Conservation (phyloP, 768 basidiomycete genomes). For the Tephrocybe sp. region DNA sequence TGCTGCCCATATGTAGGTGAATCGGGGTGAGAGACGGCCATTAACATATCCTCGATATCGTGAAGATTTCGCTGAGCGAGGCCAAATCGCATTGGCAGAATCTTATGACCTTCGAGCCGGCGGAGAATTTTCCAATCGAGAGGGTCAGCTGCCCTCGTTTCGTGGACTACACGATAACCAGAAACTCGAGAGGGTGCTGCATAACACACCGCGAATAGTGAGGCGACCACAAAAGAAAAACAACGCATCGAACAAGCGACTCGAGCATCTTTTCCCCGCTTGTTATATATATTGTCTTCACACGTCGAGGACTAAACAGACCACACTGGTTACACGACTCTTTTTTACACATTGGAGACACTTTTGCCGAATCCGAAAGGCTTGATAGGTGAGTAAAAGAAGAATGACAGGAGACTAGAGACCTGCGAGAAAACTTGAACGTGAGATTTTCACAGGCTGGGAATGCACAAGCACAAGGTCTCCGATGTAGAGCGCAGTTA, state of each 20-base stretch:
- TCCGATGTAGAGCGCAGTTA: too few relatives aligned
- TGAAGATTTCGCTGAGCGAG: slow-evolving; percentile 47
- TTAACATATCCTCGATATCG: slow-evolving; percentile 43
- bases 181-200: slow-evolving; percentile 20
- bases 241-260: slow-evolving; percentile 9
- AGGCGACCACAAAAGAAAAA: neutral
- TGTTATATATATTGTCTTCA: too few relatives aligned
- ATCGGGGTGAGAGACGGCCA: slow-evolving; percentile 50
- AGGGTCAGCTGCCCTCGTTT: slow-evolving; percentile 26
- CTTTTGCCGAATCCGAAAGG: too few relatives aligned
- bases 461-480: too few relatives aligned
- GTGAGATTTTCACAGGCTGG: too few relatives aligned
- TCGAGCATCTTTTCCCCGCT: neutral
- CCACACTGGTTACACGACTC: too few relatives aligned
- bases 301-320: too few relatives aligned
- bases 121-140: slow-evolving; percentile 23
- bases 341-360: too few relatives aligned
- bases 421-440: too few relatives aligned
- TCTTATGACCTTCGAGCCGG: slow-evolving; percentile 20
- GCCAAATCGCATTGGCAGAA: slow-evolving; percentile 50
- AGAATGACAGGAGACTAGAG: too few relatives aligned
- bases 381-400: too few relatives aligned
- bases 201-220: slow-evolving; percentile 17
- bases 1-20: slow-evolving; percentile 52
- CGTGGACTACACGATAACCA: slow-evolving; percentile 28